Base-by-base conservation (phyloP, 2,329 filamentous ascomycete species). In the Microcera coccophila region DNA sequence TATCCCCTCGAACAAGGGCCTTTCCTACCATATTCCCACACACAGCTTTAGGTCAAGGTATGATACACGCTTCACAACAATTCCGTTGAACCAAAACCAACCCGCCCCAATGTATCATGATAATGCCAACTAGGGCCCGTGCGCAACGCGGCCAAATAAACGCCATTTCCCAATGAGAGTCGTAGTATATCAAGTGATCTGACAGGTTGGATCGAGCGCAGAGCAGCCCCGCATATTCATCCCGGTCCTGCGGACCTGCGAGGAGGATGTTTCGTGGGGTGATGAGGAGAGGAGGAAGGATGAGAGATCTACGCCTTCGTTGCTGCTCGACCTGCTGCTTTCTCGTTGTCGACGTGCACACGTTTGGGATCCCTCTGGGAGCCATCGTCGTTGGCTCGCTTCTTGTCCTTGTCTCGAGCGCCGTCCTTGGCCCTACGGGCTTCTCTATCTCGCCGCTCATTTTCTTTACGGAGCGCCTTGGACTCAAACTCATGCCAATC, bases 401-500 rank as follows among this genome's bases (percentile, higher is more conserved):
- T 74, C 50, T 66, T 68, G 16, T 74, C 69, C 39, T 52, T 55
- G 16, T 65, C 62, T 5, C 59, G 56, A 21, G 54, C 52, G 7
- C 15, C 15, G 29, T 32, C 29, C 15, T 32, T 32, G 1, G 69
- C 67, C 32, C 69, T 71, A 4, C 70, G 68, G 7, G 73, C 75
- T 41, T 79, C 76, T 43, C 73, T 70, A 20, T 79, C 76, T 47
- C 73, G 74, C 41, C 80, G 79, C 63, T 93, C 88, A 55, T 90
- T 91, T 64, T 96, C 90, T 55, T 93, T 93, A 22, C 93, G 78
- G 19, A 95, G 74, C 14, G 90, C 90, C 69, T 98, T 98, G 42
- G 89, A 95, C 69, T 98, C 93, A 59, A 97, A 95, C 63, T 98
- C 93, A 62, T 98, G 93, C 93, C 93, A 98, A 58, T 98, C 93